These are phyloP conservation scores for Triticum monococcum DNA, from an alignment of 176 grass and related monocot genomes.

Conservation along the genomic window DNA sequence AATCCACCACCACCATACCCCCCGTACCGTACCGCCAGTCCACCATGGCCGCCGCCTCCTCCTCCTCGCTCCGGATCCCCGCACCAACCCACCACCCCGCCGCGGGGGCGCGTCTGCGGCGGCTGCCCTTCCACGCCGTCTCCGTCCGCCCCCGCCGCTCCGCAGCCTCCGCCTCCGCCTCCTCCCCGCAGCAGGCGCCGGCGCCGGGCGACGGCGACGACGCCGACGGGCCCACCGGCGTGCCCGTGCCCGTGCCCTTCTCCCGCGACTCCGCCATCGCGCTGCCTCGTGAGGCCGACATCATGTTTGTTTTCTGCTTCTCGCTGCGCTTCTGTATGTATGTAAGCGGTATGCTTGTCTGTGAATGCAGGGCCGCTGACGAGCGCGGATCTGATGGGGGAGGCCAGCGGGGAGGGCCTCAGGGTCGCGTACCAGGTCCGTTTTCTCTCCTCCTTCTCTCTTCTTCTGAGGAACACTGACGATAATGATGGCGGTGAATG, in stretches of 20 bases:
- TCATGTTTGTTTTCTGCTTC: too few relatives aligned
- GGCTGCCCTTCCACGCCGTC: not conserved
- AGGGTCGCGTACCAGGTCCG: constrained; percentile 67
- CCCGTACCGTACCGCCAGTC: not conserved
- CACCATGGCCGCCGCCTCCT: constrained; percentile 19
- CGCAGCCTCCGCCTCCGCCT: not conserved
- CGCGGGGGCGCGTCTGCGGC: not conserved
- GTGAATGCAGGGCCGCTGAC: constrained; percentile 47
- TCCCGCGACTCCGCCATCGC: constrained; percentile 20
- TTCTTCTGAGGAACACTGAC: not conserved
- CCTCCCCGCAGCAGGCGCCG: not conserved
- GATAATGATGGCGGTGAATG: too few relatives aligned
- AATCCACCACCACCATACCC: not conserved
- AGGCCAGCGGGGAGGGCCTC: constrained; percentile 35
- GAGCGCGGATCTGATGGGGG: constrained; percentile 44
- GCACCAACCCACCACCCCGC: not conserved
- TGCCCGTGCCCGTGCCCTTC: constrained; percentile 8
- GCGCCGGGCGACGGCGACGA: not conserved
- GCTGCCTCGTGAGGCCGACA: constrained; percentile 26
- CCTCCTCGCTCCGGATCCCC: constrained; percentile 18
- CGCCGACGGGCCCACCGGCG: not conserved
- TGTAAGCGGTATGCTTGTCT: not conserved
- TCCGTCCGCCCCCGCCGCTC: not conserved
- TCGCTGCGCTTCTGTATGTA: not conserved
- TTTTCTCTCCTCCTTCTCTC: not conserved